Percentiles rank a stretch among this genome's conserved stretches.
phyloP scores from a whole-genome alignment of 257 asterid species.

The Nicotiana otophora region DNA sequence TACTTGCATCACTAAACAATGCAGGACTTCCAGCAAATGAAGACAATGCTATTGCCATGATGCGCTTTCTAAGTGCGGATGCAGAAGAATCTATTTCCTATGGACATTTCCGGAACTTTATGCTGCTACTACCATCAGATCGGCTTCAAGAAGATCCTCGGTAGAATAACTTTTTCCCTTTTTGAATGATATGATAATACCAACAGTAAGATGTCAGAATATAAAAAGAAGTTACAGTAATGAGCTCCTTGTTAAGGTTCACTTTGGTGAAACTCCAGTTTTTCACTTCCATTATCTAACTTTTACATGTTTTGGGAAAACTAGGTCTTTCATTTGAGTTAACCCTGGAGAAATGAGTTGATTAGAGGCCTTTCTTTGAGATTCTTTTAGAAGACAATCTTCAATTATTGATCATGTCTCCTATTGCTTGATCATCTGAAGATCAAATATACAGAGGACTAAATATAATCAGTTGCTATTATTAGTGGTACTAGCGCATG shows the following conservation, averaged over 20 bases:
- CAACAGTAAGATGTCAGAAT: not conserved
- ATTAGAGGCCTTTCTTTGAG: not conserved
- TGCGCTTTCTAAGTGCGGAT: conserved; percentile 95
- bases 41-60: conserved; percentile 98
- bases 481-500: not conserved
- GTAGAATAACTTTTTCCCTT: conserved; percentile 32
- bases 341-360: conserved; percentile 2
- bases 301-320: not conserved
- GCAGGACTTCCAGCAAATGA: conserved; percentile 99
- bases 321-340: not conserved
- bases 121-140: conserved; percentile 96
- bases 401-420: not conserved
- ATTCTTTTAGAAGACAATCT: not conserved
- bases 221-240: not conserved
- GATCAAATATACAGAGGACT: not conserved
- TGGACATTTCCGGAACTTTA: conserved; percentile 94
- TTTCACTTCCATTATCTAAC: not conserved
- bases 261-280: not conserved
- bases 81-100: conserved; percentile 92
- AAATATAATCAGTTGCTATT: not conserved
- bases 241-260: not conserved
- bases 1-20: conserved; percentile 73
- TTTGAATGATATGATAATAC: not conserved
- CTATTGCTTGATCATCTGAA: not conserved
- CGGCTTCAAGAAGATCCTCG: conserved; percentile 98